Conservation (phyloP, 768 basidiomycete species). For the Ramaria sp. region DNA sequence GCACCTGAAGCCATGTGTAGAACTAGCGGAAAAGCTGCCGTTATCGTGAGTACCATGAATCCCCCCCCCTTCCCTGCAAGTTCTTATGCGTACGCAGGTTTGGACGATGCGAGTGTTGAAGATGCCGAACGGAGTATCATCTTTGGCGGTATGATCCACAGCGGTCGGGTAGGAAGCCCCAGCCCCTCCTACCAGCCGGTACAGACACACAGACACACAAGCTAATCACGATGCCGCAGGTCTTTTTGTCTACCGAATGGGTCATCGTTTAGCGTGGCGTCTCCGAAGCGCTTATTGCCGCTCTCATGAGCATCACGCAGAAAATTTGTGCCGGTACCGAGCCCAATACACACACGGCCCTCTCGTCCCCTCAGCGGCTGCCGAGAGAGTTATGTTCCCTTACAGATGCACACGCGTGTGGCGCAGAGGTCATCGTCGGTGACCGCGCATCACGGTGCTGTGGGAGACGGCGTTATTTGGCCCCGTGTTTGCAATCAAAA, state of each 20-base stretch:
- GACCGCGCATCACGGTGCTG: slow-evolving; percentile 30
- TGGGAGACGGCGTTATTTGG: slow-evolving; percentile 57
- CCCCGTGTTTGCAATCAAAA: slow-evolving; percentile 37
- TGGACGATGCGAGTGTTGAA: slow-evolving; percentile 42
- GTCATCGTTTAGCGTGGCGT: slow-evolving; percentile 38
- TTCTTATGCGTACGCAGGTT: slow-evolving; percentile 23
- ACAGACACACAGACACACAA: not conserved
- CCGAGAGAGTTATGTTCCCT: slow-evolving; percentile 32
- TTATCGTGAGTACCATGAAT: slow-evolving; percentile 27
- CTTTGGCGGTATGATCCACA: slow-evolving; percentile 32
- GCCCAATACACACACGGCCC: slow-evolving; percentile 12
- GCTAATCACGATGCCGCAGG: slow-evolving; percentile 19
- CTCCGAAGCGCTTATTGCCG: slow-evolving; percentile 24
- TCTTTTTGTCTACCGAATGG: slow-evolving; percentile 51
- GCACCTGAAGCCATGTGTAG: slow-evolving; percentile 45
- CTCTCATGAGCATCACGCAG: slow-evolving; percentile 23
- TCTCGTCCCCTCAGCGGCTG: slow-evolving; percentile 34
- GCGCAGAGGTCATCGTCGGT: slow-evolving; percentile 37
- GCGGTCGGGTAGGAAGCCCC: slow-evolving; percentile 21
- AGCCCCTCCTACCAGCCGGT: not conserved
- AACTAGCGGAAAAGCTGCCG: slow-evolving; percentile 48
- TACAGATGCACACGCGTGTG: slow-evolving; percentile 30
- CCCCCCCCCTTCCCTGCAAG: not conserved
- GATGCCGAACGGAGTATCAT: slow-evolving; percentile 42
- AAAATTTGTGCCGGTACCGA: slow-evolving; percentile 30